These are phyloP conservation scores for Cephalotrichum gorgonifer DNA, from an alignment of 2,329 filamentous ascomycete genomes.

Conservation along the genomic window DNA sequence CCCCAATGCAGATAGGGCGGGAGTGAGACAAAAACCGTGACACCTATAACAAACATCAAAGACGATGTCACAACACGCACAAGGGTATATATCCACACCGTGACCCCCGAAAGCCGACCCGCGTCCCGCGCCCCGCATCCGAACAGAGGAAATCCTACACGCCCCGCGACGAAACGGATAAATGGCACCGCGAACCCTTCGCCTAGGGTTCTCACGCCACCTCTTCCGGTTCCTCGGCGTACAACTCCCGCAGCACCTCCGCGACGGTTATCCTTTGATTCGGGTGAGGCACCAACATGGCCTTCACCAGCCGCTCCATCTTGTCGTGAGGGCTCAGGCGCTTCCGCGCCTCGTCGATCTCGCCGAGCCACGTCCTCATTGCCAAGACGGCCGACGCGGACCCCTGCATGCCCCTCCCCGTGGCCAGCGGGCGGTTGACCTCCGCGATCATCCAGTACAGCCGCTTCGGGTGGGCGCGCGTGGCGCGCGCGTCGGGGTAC, in stretches of 20 bases:
- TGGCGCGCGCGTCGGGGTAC: conserved; percentile 41
- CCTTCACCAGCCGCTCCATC: conserved; percentile 39
- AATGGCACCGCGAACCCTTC: too few species aligned
- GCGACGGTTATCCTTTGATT: conserved; percentile 43
- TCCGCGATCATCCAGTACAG: conserved; percentile 50
- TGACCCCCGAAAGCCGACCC: neutral
- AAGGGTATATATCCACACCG: neutral
- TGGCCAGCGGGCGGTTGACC: conserved; percentile 30
- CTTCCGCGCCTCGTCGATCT: conserved; percentile 37
- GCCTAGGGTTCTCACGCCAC: neutral
- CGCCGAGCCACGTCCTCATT: conserved; percentile 47
- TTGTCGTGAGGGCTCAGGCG: conserved; percentile 34
- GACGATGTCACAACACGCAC: neutral
- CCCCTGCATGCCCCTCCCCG: conserved; percentile 18
- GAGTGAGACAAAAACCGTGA: neutral
- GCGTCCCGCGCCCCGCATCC: neutral
- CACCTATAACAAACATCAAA: neutral
- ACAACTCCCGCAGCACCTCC: conserved; percentile 35
- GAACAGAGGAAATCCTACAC: neutral
- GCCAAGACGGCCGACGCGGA: conserved; percentile 30
- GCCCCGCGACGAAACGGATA: too few species aligned
- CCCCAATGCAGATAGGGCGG: neutral
- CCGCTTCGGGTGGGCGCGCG: conserved; percentile 34
- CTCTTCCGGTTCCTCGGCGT: conserved; percentile 19
- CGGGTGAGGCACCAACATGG: conserved; percentile 44